phyloP scores from a whole-genome alignment of 2,329 filamentous ascomycete species.

The Conoideocrella luteorostrata region DNA sequence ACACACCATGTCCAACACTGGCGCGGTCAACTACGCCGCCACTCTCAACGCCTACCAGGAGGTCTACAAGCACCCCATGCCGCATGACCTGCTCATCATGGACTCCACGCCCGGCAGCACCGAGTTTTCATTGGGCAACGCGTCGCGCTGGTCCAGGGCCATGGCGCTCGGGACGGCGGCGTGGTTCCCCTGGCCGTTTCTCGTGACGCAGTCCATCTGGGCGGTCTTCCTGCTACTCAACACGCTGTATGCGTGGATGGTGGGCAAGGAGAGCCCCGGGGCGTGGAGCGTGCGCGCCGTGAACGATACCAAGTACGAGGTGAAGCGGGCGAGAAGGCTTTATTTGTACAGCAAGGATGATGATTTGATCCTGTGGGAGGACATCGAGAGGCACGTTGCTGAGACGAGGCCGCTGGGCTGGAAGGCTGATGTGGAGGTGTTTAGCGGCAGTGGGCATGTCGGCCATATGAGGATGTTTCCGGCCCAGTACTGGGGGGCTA shows the following conservation, averaged over 20 bases:
- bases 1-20: slow-evolving; percentile 54
- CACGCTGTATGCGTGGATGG: slow-evolving; percentile 25
- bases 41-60: slow-evolving; percentile 40
- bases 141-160: slow-evolving; percentile 45
- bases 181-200: slow-evolving; percentile 43
- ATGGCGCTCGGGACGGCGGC: slow-evolving; percentile 44
- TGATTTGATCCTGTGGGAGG: slow-evolving; percentile 46
- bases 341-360: slow-evolving; percentile 56
- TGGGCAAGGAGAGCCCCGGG: slow-evolving; percentile 34
- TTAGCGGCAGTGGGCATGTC: slow-evolving; percentile 54
- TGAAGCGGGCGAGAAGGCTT: slow-evolving; percentile 35
- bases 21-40: slow-evolving; percentile 46
- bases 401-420: slow-evolving; percentile 43
- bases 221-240: slow-evolving; percentile 33
- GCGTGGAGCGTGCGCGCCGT: slow-evolving; percentile 30
- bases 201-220: slow-evolving; percentile 41
- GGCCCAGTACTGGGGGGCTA: slow-evolving; percentile 50
- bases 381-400: slow-evolving; percentile 49
- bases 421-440: slow-evolving; percentile 41
- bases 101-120: slow-evolving; percentile 49
- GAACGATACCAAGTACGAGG: slow-evolving; percentile 30
- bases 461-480: slow-evolving; percentile 53
- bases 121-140: slow-evolving; percentile 32
- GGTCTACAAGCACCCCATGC: slow-evolving; percentile 31
- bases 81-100: slow-evolving; percentile 40